Evolutionary conservation across 176 grass and related monocot species (phyloP).

Genomic region (Metroxylon sagu): DNA sequence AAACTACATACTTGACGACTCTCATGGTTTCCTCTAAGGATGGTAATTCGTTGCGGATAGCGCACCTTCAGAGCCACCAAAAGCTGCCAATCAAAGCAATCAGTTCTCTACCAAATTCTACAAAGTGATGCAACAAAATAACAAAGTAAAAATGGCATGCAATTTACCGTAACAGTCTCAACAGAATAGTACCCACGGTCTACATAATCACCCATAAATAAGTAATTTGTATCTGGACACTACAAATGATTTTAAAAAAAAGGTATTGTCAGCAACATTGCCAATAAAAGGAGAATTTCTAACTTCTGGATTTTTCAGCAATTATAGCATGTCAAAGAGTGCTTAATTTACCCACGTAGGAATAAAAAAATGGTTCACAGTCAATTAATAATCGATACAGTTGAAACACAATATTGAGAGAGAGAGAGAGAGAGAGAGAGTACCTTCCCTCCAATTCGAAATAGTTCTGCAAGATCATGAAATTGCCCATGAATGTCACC

Average conservation of each 20-base stretch:
- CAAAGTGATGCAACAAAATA: background rate
- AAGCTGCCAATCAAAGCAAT: constrained; percentile 31
- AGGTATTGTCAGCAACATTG: too few relatives aligned
- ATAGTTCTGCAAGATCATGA: constrained; percentile 71
- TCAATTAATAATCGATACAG: too few relatives aligned
- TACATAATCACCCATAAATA: constrained; percentile 82
- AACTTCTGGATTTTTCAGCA: too few relatives aligned
- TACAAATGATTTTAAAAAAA: constrained; percentile 27
- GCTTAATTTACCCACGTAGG: too few relatives aligned
- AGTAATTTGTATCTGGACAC: constrained; percentile 71
- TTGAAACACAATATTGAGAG: too few relatives aligned
- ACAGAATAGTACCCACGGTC: constrained; percentile 72
- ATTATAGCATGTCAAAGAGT: too few relatives aligned
- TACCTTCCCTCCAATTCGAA: constrained; percentile 70
- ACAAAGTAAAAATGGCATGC: background rate
- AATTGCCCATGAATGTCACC: constrained; percentile 80
- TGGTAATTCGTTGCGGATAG: constrained; percentile 58
- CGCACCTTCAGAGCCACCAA: constrained; percentile 57
- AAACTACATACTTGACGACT: constrained; percentile 37
- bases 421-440: background rate
- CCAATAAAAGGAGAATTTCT: too few relatives aligned
- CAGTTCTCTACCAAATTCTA: background rate
- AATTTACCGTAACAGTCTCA: constrained; percentile 55
- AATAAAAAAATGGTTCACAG: too few relatives aligned
- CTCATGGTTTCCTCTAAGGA: constrained; percentile 74